Conservation (phyloP, 441 rosid species). For the Eruca vesicaria region DNA sequence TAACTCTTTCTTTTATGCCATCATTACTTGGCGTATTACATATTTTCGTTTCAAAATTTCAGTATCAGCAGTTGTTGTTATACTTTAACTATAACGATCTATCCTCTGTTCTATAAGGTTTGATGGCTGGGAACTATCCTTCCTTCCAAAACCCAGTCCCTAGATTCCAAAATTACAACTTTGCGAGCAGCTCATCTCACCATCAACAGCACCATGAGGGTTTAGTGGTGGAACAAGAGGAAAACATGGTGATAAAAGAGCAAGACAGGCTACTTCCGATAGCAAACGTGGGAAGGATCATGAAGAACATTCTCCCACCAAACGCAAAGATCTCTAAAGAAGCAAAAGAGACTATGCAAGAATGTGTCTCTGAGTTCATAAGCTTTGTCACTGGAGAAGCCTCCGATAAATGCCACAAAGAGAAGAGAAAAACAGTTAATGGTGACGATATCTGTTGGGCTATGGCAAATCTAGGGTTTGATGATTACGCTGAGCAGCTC, state of each 20-base stretch:
- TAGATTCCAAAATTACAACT: constrained; percentile 38
- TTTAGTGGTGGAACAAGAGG: constrained; percentile 33
- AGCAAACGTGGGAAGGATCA: constrained; percentile 78
- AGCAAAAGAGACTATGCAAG: constrained; percentile 85
- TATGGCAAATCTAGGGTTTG: constrained; percentile 69
- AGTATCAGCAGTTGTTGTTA: neutral
- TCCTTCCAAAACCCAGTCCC: constrained; percentile 37
- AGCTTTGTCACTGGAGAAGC: constrained; percentile 87
- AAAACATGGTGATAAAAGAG: constrained; percentile 43
- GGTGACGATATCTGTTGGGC: constrained; percentile 93
- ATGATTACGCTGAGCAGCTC: constrained; percentile 65
- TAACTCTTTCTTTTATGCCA: neutral
- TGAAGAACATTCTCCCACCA: constrained; percentile 78
- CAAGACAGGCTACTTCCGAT: constrained; percentile 81
- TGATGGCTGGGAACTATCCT: constrained; percentile 23
- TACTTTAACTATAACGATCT: neutral
- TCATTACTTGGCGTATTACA: neutral
- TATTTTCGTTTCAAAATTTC: neutral
- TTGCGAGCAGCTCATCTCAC: constrained; percentile 34
- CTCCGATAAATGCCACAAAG: constrained; percentile 74
- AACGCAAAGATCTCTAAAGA: constrained; percentile 83
- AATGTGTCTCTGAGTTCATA: constrained; percentile 86
- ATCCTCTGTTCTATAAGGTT: constrained; percentile 7
- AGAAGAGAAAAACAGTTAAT: constrained; percentile 76
- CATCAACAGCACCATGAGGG: constrained; percentile 17